Percentiles rank a stretch among this genome's conserved stretches.
phyloP scores from a whole-genome alignment of 1,139 yeast genomes.

The Yamadazyma oceani region DNA sequence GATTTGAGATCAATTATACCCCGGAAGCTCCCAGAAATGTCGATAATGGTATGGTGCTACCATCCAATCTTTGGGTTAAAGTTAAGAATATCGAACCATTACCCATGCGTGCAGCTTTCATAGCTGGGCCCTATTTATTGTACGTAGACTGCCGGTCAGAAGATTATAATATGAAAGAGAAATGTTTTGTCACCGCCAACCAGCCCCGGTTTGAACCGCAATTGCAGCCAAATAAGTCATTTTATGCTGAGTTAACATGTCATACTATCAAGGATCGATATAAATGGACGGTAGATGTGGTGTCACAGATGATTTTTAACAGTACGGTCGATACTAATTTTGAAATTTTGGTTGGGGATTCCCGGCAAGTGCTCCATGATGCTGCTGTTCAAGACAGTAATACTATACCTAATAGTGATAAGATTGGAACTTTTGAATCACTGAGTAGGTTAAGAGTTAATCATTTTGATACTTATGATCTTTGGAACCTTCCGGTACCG shows the following conservation, averaged over 20 bases:
- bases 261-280: conserved; percentile 42
- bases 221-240: conserved; percentile 58
- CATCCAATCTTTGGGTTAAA: conserved; percentile 52
- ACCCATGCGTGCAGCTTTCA: conserved; percentile 81
- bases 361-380: conserved; percentile 45
- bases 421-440: conserved; percentile 30
- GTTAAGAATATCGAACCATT: conserved; percentile 73
- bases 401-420: conserved; percentile 26
- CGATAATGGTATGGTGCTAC: conserved; percentile 11
- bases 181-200: conserved; percentile 63
- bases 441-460: conserved; percentile 35
- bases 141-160: conserved; percentile 77
- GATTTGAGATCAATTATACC: conserved; percentile 35
- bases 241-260: conserved; percentile 47
- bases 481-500: conserved; percentile 67
- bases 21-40: conserved; percentile 24
- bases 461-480: conserved; percentile 61
- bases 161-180: conserved; percentile 57
- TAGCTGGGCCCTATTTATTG: conserved; percentile 87
- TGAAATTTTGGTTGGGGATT: conserved; percentile 62
- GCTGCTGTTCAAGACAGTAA: conserved; percentile 28
- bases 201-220: conserved; percentile 72
- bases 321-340: conserved; percentile 67
- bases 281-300: conserved; percentile 83
- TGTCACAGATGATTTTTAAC: conserved; percentile 80